Evolutionary conservation across 2,329 filamentous ascomycete species (phyloP), one percentile per base, ranked within the genome.

Genomic region (Aureobasidium pullulans): DNA sequence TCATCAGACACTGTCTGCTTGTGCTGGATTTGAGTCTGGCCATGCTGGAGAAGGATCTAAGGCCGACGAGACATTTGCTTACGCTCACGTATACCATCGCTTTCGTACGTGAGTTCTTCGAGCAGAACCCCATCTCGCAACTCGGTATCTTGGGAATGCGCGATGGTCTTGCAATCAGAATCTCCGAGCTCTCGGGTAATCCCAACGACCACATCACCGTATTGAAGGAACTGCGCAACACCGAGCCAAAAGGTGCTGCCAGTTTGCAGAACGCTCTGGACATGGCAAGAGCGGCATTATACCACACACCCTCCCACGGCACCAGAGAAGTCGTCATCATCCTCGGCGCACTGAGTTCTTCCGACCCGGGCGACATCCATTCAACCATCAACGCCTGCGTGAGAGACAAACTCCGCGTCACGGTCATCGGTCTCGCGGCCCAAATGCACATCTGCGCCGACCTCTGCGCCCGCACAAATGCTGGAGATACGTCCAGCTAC

Each of bases 111-210:
- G 93, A 96, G 72, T 99, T 90, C 75, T 99, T 97, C 70, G 94
- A 97, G 74, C 94, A 99, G 74, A 99, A 99, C 68, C 94, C 94
- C 10, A 97, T 99, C 65, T 96, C 91, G 9, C 94, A 99, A 75
- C 83, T 99, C 60, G 92, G 89, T 28, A 87, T 99, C 32, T 79
- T 99, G 40, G 93, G 89, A 53, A 96, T 97, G 89, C 84, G 89
- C 62, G 94, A 97, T 71, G 94, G 94, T 15, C 79, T 97, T 15
- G 92, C 92, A 2, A 79, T 95, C 28, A 81, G 89, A 40, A 83
- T 99, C 63, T 94, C 88, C 69, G 90, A 96, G 69, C 86, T 97
- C 79, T 88, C 88, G 59, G 94, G 94, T 9, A 96, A 96, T 69
- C 91, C 93, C 2, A 86, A 86, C 8, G 90, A 95, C 62, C 94